Percentiles rank a stretch among this genome's conserved stretches.
These are phyloP conservation scores for Fonsecaea pugnacius DNA, from an alignment of 2,329 filamentous ascomycete species.

Conservation along the genomic window DNA sequence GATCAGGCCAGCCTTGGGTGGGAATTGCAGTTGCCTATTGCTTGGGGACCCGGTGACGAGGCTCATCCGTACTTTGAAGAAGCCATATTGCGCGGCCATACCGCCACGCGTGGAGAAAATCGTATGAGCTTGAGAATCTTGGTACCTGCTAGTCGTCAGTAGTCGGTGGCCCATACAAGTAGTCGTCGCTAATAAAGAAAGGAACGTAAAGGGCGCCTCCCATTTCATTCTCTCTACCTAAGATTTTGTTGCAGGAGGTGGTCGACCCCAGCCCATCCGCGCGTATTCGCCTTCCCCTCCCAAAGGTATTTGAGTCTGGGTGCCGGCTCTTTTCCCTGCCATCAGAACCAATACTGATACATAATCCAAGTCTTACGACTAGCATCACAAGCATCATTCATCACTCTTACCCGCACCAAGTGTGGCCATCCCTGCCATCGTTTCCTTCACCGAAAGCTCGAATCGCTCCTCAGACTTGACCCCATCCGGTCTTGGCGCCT, in stretches of 20 bases:
- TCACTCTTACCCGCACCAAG: slow-evolving; percentile 3
- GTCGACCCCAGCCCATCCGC: not conserved
- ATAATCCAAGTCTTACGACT: slow-evolving; percentile 13
- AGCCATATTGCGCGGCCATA: slow-evolving; percentile 36
- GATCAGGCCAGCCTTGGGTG: slow-evolving; percentile 8
- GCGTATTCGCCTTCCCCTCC: slow-evolving; percentile 3
- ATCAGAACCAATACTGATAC: slow-evolving; percentile 7
- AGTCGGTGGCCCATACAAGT: slow-evolving; percentile 3
- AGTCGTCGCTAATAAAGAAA: not conserved
- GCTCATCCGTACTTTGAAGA: slow-evolving; percentile 20
- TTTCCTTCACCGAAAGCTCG: slow-evolving; percentile 13
- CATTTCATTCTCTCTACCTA: not conserved
- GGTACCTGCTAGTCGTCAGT: not conserved
- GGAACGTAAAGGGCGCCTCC: not conserved
- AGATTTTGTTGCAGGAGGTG: not conserved
- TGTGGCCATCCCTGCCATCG: not conserved
- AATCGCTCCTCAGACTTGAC: slow-evolving; percentile 14
- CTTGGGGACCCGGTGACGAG: slow-evolving; percentile 28
- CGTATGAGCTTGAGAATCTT: slow-evolving; percentile 12
- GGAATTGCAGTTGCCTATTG: slow-evolving; percentile 31
- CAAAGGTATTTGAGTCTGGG: slow-evolving; percentile 9
- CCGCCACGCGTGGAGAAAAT: slow-evolving; percentile 29
- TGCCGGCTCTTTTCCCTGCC: not conserved
- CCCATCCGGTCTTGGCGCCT: slow-evolving; percentile 26
- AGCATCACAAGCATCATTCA: slow-evolving; percentile 1